A percentile compares a stretch with the other conserved stretches of the same genome.
These are phyloP conservation scores for Aureobasidium uvarum DNA, from an alignment of 2,329 filamentous ascomycete genomes.

Conservation along the genomic window DNA sequence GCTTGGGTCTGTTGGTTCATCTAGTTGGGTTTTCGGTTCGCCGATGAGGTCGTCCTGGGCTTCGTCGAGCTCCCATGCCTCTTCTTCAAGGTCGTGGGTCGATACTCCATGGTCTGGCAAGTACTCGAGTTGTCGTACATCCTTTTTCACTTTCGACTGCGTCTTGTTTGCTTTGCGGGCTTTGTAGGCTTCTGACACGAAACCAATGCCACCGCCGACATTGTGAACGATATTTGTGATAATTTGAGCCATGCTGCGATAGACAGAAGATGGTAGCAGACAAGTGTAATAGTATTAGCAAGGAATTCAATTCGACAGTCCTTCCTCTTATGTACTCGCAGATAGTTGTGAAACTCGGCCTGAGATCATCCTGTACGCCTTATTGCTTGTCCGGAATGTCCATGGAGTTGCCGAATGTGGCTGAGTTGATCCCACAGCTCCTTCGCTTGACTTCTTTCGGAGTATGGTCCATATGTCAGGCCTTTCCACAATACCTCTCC, in stretches of 20 bases:
- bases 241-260: neutral
- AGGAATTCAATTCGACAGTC: neutral
- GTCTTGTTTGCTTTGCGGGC: slow-evolving; percentile 33
- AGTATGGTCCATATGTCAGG: neutral
- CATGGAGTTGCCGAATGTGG: neutral
- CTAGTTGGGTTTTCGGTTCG: neutral
- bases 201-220: slow-evolving; percentile 34
- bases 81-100: slow-evolving; percentile 30
- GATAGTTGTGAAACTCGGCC: too few species aligned
- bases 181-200: slow-evolving; percentile 35
- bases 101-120: neutral
- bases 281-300: neutral
- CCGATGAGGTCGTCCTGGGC: slow-evolving; percentile 19
- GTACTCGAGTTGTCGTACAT: slow-evolving; percentile 27
- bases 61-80: slow-evolving; percentile 38
- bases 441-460: neutral
- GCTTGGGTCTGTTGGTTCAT: slow-evolving; percentile 27
- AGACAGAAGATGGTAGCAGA: neutral
- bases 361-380: too few species aligned
- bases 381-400: neutral
- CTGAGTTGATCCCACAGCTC: slow-evolving; percentile 1
- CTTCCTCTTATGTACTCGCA: neutral
- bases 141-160: neutral
- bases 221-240: slow-evolving; percentile 26
- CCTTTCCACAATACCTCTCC: too few species aligned